A percentile compares a stretch with the other conserved stretches of the same genome.
These are phyloP conservation scores for Colletotrichum filicis DNA, from an alignment of 2,329 filamentous ascomycete genomes.

Conservation along the genomic window DNA sequence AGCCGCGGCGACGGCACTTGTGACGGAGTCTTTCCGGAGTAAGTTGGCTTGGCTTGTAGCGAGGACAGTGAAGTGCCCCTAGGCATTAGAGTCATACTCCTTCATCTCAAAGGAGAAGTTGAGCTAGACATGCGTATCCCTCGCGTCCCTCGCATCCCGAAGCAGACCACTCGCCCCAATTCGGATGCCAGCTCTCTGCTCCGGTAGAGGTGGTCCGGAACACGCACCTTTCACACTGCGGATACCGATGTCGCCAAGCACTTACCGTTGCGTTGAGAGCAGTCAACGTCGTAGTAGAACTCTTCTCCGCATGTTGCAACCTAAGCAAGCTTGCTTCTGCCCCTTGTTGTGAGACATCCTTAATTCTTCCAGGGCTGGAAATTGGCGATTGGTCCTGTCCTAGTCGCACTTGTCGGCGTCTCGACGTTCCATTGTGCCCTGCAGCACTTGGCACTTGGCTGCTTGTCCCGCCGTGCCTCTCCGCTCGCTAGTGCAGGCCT, in stretches of 20 bases:
- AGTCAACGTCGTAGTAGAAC: not conserved
- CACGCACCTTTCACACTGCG: not conserved
- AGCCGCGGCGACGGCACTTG: not conserved
- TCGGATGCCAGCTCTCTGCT: not conserved
- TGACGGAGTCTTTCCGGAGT: not conserved
- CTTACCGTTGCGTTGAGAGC: not conserved
- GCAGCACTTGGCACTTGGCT: conserved; percentile 29
- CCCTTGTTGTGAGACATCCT: conserved; percentile 13
- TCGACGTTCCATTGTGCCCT: conserved; percentile 4
- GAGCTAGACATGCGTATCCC: not conserved
- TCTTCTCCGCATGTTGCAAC: conserved; percentile 21
- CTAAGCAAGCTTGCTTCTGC: not conserved
- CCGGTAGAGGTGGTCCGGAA: not conserved
- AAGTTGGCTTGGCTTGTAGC: not conserved
- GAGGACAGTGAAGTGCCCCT: not conserved
- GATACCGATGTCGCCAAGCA: not conserved
- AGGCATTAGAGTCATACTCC: not conserved
- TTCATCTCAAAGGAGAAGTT: not conserved
- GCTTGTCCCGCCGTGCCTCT: conserved; percentile 1
- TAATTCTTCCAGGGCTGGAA: not conserved
- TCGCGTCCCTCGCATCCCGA: too few relatives aligned
- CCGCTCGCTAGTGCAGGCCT: conserved; percentile 12
- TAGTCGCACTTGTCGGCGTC: conserved; percentile 5
- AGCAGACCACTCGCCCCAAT: not conserved
- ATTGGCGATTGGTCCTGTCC: not conserved